These are phyloP conservation scores for Tetradesmus lagerheimii DNA, from an alignment of 139 green algal species.

Conservation along the genomic window DNA sequence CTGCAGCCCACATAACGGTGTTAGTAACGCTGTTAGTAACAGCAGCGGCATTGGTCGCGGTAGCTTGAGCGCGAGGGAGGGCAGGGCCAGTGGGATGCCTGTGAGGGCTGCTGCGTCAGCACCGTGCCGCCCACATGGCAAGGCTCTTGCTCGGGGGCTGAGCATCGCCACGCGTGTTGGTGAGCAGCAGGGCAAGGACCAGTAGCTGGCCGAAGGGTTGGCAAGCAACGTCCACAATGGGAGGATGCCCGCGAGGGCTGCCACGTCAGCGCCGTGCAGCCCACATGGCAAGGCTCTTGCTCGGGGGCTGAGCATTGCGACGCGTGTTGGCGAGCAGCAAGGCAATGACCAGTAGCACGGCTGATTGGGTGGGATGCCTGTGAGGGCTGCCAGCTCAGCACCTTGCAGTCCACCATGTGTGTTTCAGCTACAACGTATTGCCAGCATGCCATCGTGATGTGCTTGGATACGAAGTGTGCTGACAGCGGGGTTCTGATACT, in stretches of 20 bases:
- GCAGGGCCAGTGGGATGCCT: not conserved
- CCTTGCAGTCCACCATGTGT: not conserved
- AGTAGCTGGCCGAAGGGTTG: too few species aligned
- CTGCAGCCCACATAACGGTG: not conserved
- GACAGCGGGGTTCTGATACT: not conserved
- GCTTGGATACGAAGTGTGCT: not conserved
- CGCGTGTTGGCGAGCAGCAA: not conserved
- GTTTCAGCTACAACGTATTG: not conserved
- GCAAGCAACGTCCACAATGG: too few species aligned
- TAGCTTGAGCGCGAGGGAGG: not conserved
- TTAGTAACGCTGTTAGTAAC: not conserved
- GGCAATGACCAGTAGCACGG: not conserved
- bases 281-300: not conserved
- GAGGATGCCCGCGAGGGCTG: too few species aligned
- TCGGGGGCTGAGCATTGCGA: not conserved
- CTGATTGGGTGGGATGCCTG: too few species aligned
- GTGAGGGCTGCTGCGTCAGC: not conserved
- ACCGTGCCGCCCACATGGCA: not conserved
- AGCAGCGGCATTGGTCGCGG: not conserved
- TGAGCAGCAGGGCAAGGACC: not conserved
- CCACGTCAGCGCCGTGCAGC: not conserved
- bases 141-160: not conserved
- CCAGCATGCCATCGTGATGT: not conserved
- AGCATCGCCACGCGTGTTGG: not conserved
- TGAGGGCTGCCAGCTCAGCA: not conserved